Base-by-base conservation (phyloP, 108 stramenopile species). In the Conticribra weissflogii region DNA sequence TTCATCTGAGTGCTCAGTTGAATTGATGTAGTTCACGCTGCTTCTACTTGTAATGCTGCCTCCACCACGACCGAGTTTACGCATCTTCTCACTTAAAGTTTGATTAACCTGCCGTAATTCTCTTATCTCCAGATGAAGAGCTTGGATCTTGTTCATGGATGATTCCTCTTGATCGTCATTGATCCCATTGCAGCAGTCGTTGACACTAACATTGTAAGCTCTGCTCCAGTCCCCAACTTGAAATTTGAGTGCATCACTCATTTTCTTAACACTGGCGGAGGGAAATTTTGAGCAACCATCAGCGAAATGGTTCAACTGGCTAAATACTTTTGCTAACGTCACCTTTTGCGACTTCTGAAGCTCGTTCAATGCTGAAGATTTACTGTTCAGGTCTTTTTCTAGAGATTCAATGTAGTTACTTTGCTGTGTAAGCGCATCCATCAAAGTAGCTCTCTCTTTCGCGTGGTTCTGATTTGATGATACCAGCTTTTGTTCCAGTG, bases 151-250 rank as follows among this genome's bases (percentile, higher is more conserved):
- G 15, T 79, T 66, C 70, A 79, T 66, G 12, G 44, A 45, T 29
- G 41, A 32, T 47, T 72, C 71, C 21, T 66, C 71, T 33, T 31
- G 17, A 0, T 18, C 2, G 29, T 25, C 24, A 1, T 19, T n/a
- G 15, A 24, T 24, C 12, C 24, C 71, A 60, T 41, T 33, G 22
- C 15, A 31, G n/a, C n/a, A n/a, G n/a, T n/a, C n/a, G n/a, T n/a
- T n/a, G 9, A 60, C 56, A 33, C 53, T 45, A 31, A 67, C 53
- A 28, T 53, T 48, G 28, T 68, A 22, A 29, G 5, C 19, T 36
- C 55, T 60, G 17, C 44, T 64, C 78, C 78, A 79, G 47, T 79
- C 78, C 16, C 45, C 51, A 15, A 79, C 65, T 66, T 79, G 78
- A 28, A 66, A 28, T 21, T 67, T 47, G 19, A 79, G 29, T 17